Evolutionary conservation across 2,329 filamentous ascomycete genomes (phyloP), one percentile per base, ranked within the genome.

Genomic region (Colletotrichum australisinense): DNA sequence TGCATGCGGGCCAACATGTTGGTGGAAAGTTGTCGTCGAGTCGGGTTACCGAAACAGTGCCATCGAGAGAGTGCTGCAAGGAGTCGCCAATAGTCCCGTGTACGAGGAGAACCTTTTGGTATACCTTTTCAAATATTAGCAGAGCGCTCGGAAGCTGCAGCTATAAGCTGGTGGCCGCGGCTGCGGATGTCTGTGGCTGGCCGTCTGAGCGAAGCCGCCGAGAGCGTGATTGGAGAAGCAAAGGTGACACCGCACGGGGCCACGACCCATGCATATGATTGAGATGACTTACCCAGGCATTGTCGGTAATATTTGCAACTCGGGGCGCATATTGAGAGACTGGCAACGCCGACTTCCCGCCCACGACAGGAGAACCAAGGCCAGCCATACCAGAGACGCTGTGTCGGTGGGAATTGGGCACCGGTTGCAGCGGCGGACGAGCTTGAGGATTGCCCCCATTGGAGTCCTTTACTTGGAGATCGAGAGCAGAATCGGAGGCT

Each of bases 81-180:
- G 91, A 86, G 76, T 97, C 94, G 72, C 93, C 95, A 76, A 97
- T 93, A 62, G 93, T 92, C 63, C 96, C 96, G 78, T 93, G 91
- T 59, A 98, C 88, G 28, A 97, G 88, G 24, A 98, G 87, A 9
- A 97, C 90, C 81, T 98, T 98, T 86, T 98, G 95, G 80, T 97
- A 94, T 24, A 97, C 94, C 95, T 97, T 77, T 19, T 49, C 42
- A 53, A 22, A 35, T 75, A 77, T 82, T 69, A 81, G 80, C 59
- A 74, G 28, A 32, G 22, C 32, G 46, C 28, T 66, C n/a, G 14
- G 46, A 69, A 63, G 56, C 69, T 74, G 69, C 38, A 71, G 62
- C 65, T 65, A 63, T 5, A 28, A 28, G 56, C 19, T n/a, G 46
- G 57, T 58, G 24, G 53, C 71, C 65, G 32, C 32, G n/a, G 28